Conservation (phyloP, 345 rosid genomes). For the Pugionium cornutum region DNA sequence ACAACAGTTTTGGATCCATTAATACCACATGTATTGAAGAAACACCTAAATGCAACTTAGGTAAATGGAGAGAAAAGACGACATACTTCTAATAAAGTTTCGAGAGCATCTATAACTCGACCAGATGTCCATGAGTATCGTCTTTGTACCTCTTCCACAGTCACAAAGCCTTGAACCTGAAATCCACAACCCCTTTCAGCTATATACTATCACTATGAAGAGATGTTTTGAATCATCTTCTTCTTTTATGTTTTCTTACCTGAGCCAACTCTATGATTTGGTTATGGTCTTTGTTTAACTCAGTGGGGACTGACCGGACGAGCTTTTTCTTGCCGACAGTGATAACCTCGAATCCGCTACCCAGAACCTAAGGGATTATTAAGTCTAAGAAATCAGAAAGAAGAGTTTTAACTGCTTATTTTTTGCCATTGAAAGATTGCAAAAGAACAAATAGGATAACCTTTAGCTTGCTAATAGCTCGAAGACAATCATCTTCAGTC, state of each 20-base stretch:
- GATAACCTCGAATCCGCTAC: slow-evolving; percentile 90
- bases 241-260: slow-evolving; percentile 25
- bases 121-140: slow-evolving; percentile 76
- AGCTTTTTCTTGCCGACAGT: slow-evolving; percentile 85
- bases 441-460: slow-evolving; percentile 35
- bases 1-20: slow-evolving; percentile 28
- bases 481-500: slow-evolving; percentile 93
- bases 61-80: slow-evolving; percentile 1
- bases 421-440: neutral
- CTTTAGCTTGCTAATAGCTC: slow-evolving; percentile 92
- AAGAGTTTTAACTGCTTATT: neutral
- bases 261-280: slow-evolving; percentile 86
- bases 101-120: slow-evolving; percentile 76
- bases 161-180: slow-evolving; percentile 80
- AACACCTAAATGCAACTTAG: neutral
- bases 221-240: neutral
- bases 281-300: slow-evolving; percentile 91
- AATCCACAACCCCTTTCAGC: slow-evolving; percentile 6
- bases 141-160: slow-evolving; percentile 72
- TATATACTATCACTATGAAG: neutral
- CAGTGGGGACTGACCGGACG: slow-evolving; percentile 86
- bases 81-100: slow-evolving; percentile 65
- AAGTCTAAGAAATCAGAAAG: slow-evolving; percentile 1
- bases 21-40: neutral
- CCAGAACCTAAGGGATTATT: slow-evolving; percentile 53